phyloP scores from a whole-genome alignment of 192 early-diverging fungal species.

The Funneliformis mosseae region DNA sequence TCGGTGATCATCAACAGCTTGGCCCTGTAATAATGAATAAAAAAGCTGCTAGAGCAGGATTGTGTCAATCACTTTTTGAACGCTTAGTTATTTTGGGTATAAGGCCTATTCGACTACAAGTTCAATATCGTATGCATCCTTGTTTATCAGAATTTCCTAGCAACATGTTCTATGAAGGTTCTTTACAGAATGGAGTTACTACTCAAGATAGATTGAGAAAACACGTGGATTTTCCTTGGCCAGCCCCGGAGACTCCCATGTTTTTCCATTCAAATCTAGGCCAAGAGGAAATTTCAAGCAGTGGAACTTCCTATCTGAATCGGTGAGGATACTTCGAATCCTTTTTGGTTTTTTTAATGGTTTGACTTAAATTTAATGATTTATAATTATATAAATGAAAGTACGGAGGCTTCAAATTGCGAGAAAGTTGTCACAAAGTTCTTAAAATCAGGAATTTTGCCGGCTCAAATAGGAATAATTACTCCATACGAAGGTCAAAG shows the following conservation, averaged over 20 bases:
- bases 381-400: not conserved
- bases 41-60: constrained; percentile 90
- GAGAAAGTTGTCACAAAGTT: constrained; percentile 97
- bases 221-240: constrained; percentile 96
- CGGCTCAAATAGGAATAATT: constrained; percentile 95
- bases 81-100: constrained; percentile 89
- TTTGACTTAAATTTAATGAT: not conserved
- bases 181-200: constrained; percentile 96
- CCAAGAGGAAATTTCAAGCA: constrained; percentile 94
- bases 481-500: constrained; percentile 99
- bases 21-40: constrained; percentile 99
- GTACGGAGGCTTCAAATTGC: constrained; percentile 91
- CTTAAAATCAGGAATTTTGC: constrained; percentile 81
- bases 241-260: constrained; percentile 90
- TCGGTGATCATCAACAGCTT: constrained; percentile 99
- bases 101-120: constrained; percentile 92
- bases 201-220: constrained; percentile 85
- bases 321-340: constrained; percentile 39
- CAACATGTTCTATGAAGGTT: constrained; percentile 99
- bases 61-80: constrained; percentile 97
- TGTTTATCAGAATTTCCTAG: constrained; percentile 98
- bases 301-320: constrained; percentile 98
- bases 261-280: constrained; percentile 93
- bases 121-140: constrained; percentile 99
- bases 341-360: not conserved